These are phyloP conservation scores for Syzygium malaccense DNA, from an alignment of 441 rosid species.

Conservation along the genomic window DNA sequence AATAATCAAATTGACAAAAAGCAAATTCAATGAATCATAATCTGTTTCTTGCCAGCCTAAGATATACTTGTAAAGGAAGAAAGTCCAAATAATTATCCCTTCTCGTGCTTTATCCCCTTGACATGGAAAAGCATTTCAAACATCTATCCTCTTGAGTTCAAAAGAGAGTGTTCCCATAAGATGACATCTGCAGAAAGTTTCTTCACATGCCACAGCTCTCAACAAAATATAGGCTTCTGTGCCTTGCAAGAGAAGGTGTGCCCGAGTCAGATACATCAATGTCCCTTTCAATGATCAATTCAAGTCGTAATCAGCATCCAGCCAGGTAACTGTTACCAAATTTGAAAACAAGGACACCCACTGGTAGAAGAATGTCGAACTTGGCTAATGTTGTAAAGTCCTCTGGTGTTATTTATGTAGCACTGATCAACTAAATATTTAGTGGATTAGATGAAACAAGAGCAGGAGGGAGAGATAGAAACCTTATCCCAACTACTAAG, in stretches of 20 bases:
- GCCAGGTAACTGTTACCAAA: neutral
- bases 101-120: neutral
- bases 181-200: neutral
- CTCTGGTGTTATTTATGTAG: neutral
- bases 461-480: neutral
- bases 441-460: neutral
- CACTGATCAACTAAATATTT: neutral
- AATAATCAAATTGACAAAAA: neutral
- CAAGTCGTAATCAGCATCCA: neutral
- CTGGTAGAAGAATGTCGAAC: neutral
- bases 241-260: neutral
- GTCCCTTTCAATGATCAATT: neutral
- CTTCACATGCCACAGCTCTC: neutral
- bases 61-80: neutral
- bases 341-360: neutral
- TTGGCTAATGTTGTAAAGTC: neutral
- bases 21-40: neutral
- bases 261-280: neutral
- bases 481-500: neutral
- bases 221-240: neutral
- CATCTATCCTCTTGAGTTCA: neutral
- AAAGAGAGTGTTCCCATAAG: neutral
- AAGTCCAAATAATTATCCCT: neutral
- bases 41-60: neutral
- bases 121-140: neutral